A percentile compares a stretch with the other conserved stretches of the same genome.
phyloP scores from a whole-genome alignment of 208 protist genomes.

The Lotmaria passim region DNA sequence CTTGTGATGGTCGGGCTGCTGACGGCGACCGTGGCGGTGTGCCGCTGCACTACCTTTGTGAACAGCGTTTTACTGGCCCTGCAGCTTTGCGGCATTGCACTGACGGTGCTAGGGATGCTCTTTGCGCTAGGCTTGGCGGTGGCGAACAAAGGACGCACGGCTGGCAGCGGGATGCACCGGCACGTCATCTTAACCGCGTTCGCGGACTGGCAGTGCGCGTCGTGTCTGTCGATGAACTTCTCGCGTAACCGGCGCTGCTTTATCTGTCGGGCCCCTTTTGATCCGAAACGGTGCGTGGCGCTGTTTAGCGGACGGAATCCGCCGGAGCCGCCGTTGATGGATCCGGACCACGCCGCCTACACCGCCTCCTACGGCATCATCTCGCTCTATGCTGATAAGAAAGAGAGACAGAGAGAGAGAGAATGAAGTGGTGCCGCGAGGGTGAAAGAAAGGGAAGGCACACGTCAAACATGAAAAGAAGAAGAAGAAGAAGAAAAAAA shows the following conservation, averaged over 20 bases:
- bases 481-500: too few relatives aligned
- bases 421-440: not conserved
- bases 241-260: conserved; percentile 70
- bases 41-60: not conserved
- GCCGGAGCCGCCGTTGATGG: conserved; percentile 54
- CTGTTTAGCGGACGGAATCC: conserved; percentile 58
- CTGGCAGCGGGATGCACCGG: conserved; percentile 52
- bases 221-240: conserved; percentile 80
- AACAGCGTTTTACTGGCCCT: conserved; percentile 10
- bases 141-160: conserved; percentile 26
- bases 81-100: conserved; percentile 30
- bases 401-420: not conserved
- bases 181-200: conserved; percentile 68
- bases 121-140: conserved; percentile 59
- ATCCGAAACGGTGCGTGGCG: conserved; percentile 44
- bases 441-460: too few relatives aligned
- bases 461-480: too few relatives aligned
- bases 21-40: conserved; percentile 29
- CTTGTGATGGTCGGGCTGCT: conserved; percentile 15
- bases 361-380: conserved; percentile 38
- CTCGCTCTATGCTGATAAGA: conserved; percentile 1
- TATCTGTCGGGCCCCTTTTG: conserved; percentile 67
- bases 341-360: conserved; percentile 70
- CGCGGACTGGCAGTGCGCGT: conserved; percentile 77
- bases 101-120: conserved; percentile 25